These are phyloP conservation scores for maize (Zea mays) DNA, from an alignment of 176 grass and related monocot genomes.

Conservation along the genomic window Zm-B73-REFERENCE-NAM-5.0 NC_050100.1:31747501-31748000, in stretches of 20 bases:
- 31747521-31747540: constrained; percentile 39
- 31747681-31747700: background rate
- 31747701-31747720: too few relatives aligned
- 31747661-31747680: background rate
- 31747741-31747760: too few relatives aligned
- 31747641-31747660: too few relatives aligned
- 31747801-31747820: background rate
- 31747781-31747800: background rate
- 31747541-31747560: constrained; percentile 16
- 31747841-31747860: background rate
- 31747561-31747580: background rate
- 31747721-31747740: background rate
- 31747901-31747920: too few relatives aligned
- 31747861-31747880: too few relatives aligned
- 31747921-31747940: too few relatives aligned
- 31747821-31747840: background rate
- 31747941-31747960: too few relatives aligned
- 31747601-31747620: background rate
- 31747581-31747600: background rate
- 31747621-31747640: background rate
- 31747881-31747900: too few relatives aligned
- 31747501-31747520: background rate
- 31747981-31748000: too few relatives aligned
- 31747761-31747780: background rate
- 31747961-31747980: too few relatives aligned